Conservation (phyloP, 2,329 filamentous ascomycete genomes). For the Metarhizium sp. region DNA sequence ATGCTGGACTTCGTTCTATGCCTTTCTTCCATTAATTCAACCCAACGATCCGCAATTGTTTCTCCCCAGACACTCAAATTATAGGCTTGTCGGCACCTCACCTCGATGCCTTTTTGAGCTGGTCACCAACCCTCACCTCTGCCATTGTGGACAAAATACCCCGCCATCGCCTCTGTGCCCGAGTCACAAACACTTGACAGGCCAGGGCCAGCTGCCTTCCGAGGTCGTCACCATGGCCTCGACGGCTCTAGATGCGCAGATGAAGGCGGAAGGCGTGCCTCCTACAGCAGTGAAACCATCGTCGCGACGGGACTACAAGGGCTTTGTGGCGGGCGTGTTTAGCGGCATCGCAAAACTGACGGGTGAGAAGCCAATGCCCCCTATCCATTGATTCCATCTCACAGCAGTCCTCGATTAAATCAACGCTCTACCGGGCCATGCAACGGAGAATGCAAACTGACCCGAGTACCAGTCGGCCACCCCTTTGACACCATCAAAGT, state of each 20-base stretch:
- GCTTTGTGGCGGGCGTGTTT: constrained; percentile 96
- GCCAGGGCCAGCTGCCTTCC: no score
- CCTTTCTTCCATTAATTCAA: no score
- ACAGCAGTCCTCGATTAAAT: no score
- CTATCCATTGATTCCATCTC: neutral
- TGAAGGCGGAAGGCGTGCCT: neutral
- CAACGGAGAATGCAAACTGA: neutral
- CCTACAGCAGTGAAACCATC: neutral
- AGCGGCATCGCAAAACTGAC: constrained; percentile 85
- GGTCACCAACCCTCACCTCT: no score
- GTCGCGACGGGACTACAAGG: constrained; percentile 59
- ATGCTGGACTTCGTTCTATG: no score
- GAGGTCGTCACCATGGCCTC: neutral
- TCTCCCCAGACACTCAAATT: no score
- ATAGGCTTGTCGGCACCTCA: no score
- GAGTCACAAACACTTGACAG: no score
- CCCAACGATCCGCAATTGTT: no score
- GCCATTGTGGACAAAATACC: no score
- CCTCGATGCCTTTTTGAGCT: no score
- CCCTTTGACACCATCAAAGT: constrained; percentile 97
- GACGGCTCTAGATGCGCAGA: neutral
- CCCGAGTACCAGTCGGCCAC: constrained; percentile 42
- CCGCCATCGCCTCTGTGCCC: no score
- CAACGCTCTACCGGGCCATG: neutral
- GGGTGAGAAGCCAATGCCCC: constrained; percentile 43